Evolutionary conservation across 108 stramenopile species (phyloP).

Genomic region (Skeletonema marinoi): DNA sequence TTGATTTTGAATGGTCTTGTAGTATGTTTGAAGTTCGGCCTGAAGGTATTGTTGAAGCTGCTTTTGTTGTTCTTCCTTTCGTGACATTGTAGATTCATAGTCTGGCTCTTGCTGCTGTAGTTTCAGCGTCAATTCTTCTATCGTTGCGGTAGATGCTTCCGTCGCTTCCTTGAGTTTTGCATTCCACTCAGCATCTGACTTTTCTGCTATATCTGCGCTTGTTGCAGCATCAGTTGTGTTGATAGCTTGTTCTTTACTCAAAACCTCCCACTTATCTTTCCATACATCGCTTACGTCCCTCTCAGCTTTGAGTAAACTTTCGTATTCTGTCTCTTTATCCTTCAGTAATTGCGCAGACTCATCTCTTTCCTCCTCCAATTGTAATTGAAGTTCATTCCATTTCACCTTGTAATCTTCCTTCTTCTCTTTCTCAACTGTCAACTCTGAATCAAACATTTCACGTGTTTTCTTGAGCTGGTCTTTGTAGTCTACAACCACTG

Average conservation of each 20-base stretch:
- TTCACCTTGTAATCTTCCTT: conserved; percentile 3
- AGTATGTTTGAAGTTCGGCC: conserved; percentile 26
- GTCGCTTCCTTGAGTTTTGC: conserved; percentile 3
- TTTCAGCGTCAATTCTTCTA: conserved; percentile 6
- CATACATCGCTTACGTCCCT: conserved; percentile 3
- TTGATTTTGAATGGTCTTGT: conserved; percentile 37
- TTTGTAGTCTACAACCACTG: neutral
- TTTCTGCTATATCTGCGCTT: neutral
- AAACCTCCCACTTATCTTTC: conserved; percentile 13
- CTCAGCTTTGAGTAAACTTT: conserved; percentile 19
- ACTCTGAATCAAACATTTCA: neutral
- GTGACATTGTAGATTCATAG: neutral
- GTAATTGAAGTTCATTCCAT: conserved; percentile 10
- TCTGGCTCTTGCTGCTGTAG: neutral
- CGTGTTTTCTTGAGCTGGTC: neutral
- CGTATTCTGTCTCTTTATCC: conserved; percentile 7
- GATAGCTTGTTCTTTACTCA: neutral
- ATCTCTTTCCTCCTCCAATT: conserved; percentile 3
- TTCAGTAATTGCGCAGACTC: conserved; percentile 5
- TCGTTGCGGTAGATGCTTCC: neutral
- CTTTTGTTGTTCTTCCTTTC: conserved; percentile 16
- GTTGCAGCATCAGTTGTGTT: neutral
- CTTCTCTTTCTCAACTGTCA: neutral
- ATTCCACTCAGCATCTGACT: conserved; percentile 7
- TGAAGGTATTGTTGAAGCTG: conserved; percentile 26